Evolutionary conservation across 345 rosid species (phyloP).

Genomic region (Gossypium herbaceum): DNA sequence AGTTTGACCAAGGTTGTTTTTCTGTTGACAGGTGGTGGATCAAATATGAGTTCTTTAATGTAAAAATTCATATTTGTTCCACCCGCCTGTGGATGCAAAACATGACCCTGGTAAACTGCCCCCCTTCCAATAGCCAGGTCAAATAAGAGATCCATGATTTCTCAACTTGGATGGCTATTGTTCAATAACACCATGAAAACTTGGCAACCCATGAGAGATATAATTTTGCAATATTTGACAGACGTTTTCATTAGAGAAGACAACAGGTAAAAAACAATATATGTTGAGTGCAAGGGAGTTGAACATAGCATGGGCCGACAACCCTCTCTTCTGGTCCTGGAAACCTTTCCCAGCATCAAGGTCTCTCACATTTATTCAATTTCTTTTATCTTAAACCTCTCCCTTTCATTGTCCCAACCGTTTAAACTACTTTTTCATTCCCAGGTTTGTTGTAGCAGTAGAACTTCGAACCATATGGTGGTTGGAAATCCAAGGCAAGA

Average conservation of each 20-base stretch:
- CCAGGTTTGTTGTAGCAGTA: constrained; percentile 36
- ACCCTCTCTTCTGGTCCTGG: constrained; percentile 46
- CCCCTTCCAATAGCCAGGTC: not conserved
- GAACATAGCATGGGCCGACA: constrained; percentile 30
- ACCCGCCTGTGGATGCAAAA: constrained; percentile 22
- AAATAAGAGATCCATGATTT: not conserved
- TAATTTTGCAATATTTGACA: not conserved
- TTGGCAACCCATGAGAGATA: not conserved
- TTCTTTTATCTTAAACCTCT: not conserved
- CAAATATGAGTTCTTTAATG: constrained; percentile 27
- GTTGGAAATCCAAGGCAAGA: constrained; percentile 38
- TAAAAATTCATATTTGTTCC: constrained; percentile 31
- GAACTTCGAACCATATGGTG: constrained; percentile 45
- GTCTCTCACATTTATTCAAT: not conserved
- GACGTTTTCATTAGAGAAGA: constrained; percentile 20
- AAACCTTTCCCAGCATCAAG: constrained; percentile 28
- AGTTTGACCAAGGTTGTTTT: constrained; percentile 4
- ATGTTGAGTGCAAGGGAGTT: constrained; percentile 32
- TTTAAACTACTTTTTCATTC: not conserved
- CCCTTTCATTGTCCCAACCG: not conserved
- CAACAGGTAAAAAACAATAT: constrained; percentile 26
- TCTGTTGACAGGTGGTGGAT: constrained; percentile 39
- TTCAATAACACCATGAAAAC: too few relatives aligned
- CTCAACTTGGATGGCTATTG: not conserved
- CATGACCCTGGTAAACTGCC: constrained; percentile 9